Conservation (phyloP, 768 basidiomycete genomes). For the Pleurotus giganteus region DNA sequence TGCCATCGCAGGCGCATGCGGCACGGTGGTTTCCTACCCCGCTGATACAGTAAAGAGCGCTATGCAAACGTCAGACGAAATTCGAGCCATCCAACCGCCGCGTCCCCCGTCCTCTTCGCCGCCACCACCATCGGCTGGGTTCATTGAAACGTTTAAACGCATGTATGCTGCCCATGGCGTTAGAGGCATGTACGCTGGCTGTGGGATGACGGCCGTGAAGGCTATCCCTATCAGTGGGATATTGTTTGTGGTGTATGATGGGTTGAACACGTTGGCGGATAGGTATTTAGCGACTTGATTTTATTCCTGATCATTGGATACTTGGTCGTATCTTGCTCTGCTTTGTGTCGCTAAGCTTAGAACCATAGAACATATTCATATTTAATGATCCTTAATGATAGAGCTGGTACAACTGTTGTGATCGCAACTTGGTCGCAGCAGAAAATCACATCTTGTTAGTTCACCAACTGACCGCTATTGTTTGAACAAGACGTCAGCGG, state of each 20-base stretch:
- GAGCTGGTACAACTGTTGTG: too few species aligned
- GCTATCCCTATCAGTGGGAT: conserved; percentile 88
- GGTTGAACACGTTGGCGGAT: conserved; percentile 47
- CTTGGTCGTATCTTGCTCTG: not conserved
- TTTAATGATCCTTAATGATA: too few species aligned
- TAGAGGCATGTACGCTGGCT: conserved; percentile 87
- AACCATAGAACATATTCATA: too few species aligned
- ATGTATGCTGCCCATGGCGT: conserved; percentile 79
- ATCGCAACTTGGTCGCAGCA: too few species aligned
- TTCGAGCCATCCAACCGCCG: conserved; percentile 45
- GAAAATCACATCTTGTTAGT: too few species aligned
- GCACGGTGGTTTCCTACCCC: conserved; percentile 89
- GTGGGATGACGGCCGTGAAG: conserved; percentile 84
- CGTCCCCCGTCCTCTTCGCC: conserved; percentile 25
- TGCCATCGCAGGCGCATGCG: conserved; percentile 81
- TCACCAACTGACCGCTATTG: too few species aligned
- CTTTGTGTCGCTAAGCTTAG: too few species aligned
- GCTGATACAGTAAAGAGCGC: conserved; percentile 94
- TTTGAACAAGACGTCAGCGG: too few species aligned
- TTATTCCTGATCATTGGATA: not conserved
- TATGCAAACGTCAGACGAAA: conserved; percentile 92
- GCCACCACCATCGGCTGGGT: conserved; percentile 27
- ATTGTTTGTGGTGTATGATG: conserved; percentile 92
- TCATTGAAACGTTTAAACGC: conserved; percentile 58
- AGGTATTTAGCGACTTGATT: conserved; percentile 12